Base-by-base conservation (phyloP, 2,329 filamentous ascomycete species). In the Drechslera avenae region DNA sequence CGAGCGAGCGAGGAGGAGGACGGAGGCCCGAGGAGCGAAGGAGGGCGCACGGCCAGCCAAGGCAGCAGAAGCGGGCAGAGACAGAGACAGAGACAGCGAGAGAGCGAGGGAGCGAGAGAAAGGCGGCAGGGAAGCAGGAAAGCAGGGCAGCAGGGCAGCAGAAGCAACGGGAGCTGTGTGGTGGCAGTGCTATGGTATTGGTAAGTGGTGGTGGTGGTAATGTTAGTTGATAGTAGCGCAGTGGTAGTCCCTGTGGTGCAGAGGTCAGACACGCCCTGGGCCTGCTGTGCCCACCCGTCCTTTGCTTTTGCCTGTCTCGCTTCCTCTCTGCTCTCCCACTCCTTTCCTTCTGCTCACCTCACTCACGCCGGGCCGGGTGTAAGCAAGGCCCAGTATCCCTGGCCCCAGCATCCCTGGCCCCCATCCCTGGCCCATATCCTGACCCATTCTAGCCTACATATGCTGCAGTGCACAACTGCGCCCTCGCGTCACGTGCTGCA, bases 401-500 rank as follows among this genome's bases (percentile, higher is more conserved):
- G 3, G 6, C n/a, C n/a, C n/a, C n/a, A n/a, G n/a, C 46, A 40
- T 30, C 14, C 34, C 41, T 36, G 47, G 47, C 34, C 47, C 23
- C 18, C 17, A n/a, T n/a, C n/a, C n/a, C n/a, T n/a, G n/a, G n/a
- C n/a, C n/a, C n/a, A n/a, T n/a, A n/a, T n/a, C n/a, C n/a, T n/a
- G n/a, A n/a, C n/a, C n/a, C n/a, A 26, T 16, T 46, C 46, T 50
- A 50, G 47, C 41, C 47, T 50, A 32, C 44, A 26, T 18, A 21
- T 17, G 4, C 28, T 23, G 21, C 21, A 4, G 21, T 23, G 21
- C 21, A 23, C 21, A 5, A 28, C 32, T n/a, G 32, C 19, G 14
- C 26, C 26, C 26, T 28, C 26, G 26, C 26, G 26, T 28, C 26
- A 28, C 26, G 26, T 28, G 26, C 26, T 10, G 10, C 26, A 13